Conservation (phyloP, 495 filamentous ascomycete species). For the Daldinia caldariorum region DNA sequence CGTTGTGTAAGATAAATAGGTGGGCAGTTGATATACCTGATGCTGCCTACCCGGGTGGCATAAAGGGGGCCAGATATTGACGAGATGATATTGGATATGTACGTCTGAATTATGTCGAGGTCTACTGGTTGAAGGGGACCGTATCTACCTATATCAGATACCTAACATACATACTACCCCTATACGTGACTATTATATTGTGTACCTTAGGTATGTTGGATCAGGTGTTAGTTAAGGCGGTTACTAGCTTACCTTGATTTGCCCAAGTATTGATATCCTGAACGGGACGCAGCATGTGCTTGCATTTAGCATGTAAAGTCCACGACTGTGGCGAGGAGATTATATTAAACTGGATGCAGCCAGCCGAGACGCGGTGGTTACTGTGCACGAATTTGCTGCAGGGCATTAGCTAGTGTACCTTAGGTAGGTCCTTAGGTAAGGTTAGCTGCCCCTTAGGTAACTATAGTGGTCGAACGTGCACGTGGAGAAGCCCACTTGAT, state of each 20-base stretch:
- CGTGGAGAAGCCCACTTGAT: constrained; percentile 30
- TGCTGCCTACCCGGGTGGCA: not conserved
- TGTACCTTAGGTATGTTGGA: not conserved
- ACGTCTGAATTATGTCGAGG: not conserved
- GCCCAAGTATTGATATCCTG: not conserved
- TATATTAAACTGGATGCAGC: constrained; percentile 20
- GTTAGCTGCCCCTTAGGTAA: no score
- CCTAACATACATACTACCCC: not conserved
- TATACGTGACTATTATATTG: not conserved
- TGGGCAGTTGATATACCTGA: not conserved
- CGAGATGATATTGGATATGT: not conserved
- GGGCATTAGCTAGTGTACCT: constrained; percentile 23
- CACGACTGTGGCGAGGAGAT: not conserved
- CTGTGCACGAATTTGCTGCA: constrained; percentile 11
- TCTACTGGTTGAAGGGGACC: no score
- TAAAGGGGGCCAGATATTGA: not conserved
- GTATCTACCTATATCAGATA: not conserved
- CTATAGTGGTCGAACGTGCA: constrained; percentile 4
- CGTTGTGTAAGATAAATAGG: not conserved
- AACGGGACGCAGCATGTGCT: constrained; percentile 29
- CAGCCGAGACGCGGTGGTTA: constrained; percentile 30
- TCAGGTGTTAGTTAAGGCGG: constrained; percentile 10
- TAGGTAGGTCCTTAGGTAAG: no score
- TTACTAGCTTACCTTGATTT: constrained; percentile 14
- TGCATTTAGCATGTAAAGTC: constrained; percentile 4